Evolutionary conservation across 2,329 filamentous ascomycete species (phyloP), one percentile per base, ranked within the genome.

Genomic region (Pseudogymnoascus sp.): DNA sequence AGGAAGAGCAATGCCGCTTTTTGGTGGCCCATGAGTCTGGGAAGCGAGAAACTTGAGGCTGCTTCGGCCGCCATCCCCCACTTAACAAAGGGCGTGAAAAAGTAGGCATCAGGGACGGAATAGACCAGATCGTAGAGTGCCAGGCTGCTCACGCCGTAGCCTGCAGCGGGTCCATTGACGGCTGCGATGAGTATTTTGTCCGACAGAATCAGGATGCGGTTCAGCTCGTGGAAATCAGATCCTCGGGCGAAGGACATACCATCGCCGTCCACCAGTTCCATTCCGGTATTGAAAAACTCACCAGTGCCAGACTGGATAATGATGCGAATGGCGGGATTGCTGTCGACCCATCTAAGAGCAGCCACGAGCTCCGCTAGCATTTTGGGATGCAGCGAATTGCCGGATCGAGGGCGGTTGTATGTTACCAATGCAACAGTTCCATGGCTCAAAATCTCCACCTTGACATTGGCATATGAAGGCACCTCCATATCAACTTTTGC

Each of bases 71-170:
- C 62, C 65, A 70, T 69, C 10, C 68, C 68, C 65, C 65, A 68
- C 61, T 69, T 68, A 7, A 69, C 66, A 37, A 70, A 70, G 1
- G 68, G 68, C 11, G 68, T 69, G 62, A 70, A 70, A 61, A 70
- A 69, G 59, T 68, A 69, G 3, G 68, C 68, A 50, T 68, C 65
- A 2, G 68, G 68, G 1, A 68, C 67, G 9, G 65, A 60, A 50
- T 69, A 70, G 3, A 70, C 68, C 7, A 70, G 65, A 64, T 70
- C 68, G 56, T 64, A 68, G 11, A 70, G 62, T 4, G 64, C 68
- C 5, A 70, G 64, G 40, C 67, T 68, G 60, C 66, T 70, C 7
- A 64, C 62, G 11, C 68, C 68, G 21, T 67, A 70, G 0, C 68
- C 68, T 1, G 67, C 67, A 29, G 68, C 67, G 23, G 68, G 66